These are phyloP conservation scores for Talaromyces wortmannii DNA, from an alignment of 495 filamentous ascomycete species.

Conservation along the genomic window DNA sequence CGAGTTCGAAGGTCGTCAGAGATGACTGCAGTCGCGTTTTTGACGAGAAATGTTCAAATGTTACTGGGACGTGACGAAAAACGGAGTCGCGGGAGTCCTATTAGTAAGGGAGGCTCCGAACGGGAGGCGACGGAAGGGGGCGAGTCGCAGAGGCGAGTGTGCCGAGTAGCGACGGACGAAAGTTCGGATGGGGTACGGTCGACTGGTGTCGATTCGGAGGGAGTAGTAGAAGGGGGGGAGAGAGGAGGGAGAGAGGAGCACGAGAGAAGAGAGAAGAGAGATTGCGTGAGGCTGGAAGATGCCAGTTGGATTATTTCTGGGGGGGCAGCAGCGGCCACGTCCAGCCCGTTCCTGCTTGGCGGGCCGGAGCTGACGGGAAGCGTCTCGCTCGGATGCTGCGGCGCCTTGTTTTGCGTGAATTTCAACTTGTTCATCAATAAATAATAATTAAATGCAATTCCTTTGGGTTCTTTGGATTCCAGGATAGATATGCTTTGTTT, in stretches of 20 bases:
- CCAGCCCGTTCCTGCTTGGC: conserved; percentile 1
- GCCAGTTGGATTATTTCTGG: neutral
- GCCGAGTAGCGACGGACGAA: conserved; percentile 5
- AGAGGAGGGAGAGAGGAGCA: conserved; percentile 8
- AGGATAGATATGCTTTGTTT: no score
- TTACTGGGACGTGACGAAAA: neutral
- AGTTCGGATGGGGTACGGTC: no score
- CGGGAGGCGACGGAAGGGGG: conserved; percentile 4
- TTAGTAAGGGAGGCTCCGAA: neutral
- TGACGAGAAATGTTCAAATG: neutral
- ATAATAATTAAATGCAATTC: no score
- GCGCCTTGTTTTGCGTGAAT: no score
- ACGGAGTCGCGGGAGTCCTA: neutral
- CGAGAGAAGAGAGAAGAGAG: conserved; percentile 6
- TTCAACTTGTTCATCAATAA: no score
- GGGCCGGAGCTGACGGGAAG: neutral
- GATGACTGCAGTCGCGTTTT: neutral
- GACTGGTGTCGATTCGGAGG: neutral
- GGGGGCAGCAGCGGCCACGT: neutral
- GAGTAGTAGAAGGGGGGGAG: conserved; percentile 4
- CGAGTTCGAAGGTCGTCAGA: neutral
- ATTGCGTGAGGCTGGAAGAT: conserved; percentile 7
- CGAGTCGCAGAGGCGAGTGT: neutral
- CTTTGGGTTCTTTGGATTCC: no score
- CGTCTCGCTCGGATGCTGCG: neutral